Evolutionary conservation across 306 rosid genomes (phyloP), one percentile per base, ranked within the genome.

Genomic region (Casuarina equisetifolia): DNA sequence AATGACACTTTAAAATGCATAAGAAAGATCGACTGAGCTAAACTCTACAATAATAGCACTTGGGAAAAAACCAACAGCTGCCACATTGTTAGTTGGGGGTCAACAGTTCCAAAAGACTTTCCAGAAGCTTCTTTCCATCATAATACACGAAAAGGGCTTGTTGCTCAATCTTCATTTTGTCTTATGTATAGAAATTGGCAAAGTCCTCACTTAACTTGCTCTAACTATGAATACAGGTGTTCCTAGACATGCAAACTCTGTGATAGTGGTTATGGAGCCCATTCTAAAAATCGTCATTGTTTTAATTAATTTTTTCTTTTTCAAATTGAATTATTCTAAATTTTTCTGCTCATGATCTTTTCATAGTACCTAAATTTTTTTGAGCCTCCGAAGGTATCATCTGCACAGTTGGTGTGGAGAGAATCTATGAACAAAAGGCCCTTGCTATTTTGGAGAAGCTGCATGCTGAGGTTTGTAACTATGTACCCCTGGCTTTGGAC

Each of bases 21-120:
- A 94, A 76, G 82, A 84, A 40, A 94, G 91, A 87, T 78, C 89
- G 80, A 82, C 69, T 79, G 98, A 92, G 73, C 96, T 90, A 80
- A 89, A 94, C 85, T 94, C 94, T 69, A 84, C 93, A 78, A 87
- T 90, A 80, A 75, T 73, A 62, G 97, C 97, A 64, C 92, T 94
- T 76, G 98, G 98, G 40, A 82, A 80, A 84, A 97, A 94, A 89
- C 97, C 97, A 50, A 88, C 93, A 50, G 73, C 90, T 54, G 98
- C 97, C 54, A 92, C 92, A 97, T 80, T 82, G 78, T 88, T 97
- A 13, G 98, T 94, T 82, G 98, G 90, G 87, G 93, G 86, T 74
- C 88, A 94, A 66, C 97, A 94, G 77, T 97, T 90, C 74, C 88
- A 90, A 69, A 82, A 85, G 78, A 94, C 98, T 77, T 89, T 83